phyloP scores from a whole-genome alignment of 2,329 filamentous ascomycete genomes.

The Claviceps digitariae region DNA sequence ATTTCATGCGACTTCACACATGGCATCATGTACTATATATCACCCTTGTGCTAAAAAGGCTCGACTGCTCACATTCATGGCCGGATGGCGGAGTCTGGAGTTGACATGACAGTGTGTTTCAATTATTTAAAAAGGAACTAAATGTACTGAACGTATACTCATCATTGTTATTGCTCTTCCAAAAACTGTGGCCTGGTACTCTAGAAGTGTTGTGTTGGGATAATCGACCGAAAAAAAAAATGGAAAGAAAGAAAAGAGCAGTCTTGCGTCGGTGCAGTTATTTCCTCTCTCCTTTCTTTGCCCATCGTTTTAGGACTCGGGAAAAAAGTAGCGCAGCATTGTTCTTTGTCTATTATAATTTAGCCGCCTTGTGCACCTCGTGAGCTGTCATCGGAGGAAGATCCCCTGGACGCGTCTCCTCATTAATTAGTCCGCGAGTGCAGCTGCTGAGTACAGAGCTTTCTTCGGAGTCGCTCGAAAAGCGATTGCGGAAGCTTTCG shows the following conservation, averaged over 20 bases:
- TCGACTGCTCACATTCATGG: background rate
- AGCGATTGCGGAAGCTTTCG: conserved; percentile 5
- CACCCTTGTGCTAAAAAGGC: background rate
- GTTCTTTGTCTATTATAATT: background rate
- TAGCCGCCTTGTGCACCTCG: background rate
- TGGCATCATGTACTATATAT: background rate
- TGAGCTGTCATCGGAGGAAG: background rate
- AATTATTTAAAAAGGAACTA: conserved; percentile 4
- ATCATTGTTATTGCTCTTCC: conserved; percentile 5
- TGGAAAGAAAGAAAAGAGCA: too few species aligned
- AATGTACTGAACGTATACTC: conserved; percentile 8
- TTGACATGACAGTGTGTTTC: conserved; percentile 2
- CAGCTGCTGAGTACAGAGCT: background rate
- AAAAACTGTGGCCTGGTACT: conserved; percentile 3
- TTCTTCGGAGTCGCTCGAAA: conserved; percentile 6
- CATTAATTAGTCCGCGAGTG: background rate
- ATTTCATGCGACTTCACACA: background rate
- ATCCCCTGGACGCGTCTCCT: background rate
- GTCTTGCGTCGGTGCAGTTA: background rate
- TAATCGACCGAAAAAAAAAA: background rate
- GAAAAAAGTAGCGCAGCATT: background rate
- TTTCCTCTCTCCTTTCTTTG: background rate
- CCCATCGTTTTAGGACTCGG: background rate
- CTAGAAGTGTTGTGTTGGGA: background rate
- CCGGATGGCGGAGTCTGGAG: background rate